A percentile compares a stretch with the other conserved stretches of the same genome.
Conservation (phyloP, 352 stramenopile genomes). For the Pythium sp. region DNA sequence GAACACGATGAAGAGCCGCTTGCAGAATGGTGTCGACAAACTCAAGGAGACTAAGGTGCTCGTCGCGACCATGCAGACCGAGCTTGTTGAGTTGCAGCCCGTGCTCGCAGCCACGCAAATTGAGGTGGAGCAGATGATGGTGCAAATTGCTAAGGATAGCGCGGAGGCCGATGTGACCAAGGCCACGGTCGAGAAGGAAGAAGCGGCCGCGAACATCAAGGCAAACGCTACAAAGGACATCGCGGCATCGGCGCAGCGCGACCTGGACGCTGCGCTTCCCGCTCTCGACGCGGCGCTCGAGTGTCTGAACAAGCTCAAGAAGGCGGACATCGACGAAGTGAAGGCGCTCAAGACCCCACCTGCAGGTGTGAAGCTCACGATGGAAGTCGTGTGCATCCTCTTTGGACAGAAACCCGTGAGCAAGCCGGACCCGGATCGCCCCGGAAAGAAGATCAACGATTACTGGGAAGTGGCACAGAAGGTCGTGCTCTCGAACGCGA, state of each 20-base stretch:
- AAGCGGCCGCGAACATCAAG: constrained; percentile 84
- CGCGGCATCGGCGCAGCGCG: constrained; percentile 81
- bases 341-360: constrained; percentile 91
- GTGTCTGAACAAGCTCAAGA: constrained; percentile 90
- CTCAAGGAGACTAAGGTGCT: constrained; percentile 77
- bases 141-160: constrained; percentile 88
- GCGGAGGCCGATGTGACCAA: constrained; percentile 88
- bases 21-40: constrained; percentile 88
- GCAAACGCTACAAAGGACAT: constrained; percentile 89
- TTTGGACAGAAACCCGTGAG: constrained; percentile 90
- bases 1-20: constrained; percentile 77
- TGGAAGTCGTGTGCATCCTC: constrained; percentile 90
- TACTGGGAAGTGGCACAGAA: constrained; percentile 91
- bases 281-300: constrained; percentile 85
- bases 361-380: constrained; percentile 89
- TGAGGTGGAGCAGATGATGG: constrained; percentile 89
- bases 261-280: constrained; percentile 86
- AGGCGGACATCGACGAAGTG: constrained; percentile 90
- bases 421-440: constrained; percentile 83
- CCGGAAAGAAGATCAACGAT: constrained; percentile 90
- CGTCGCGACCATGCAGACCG: constrained; percentile 82
- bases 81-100: constrained; percentile 81
- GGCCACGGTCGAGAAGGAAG: constrained; percentile 84
- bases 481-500: constrained; percentile 89
- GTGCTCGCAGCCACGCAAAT: constrained; percentile 74